A percentile compares a stretch with the other conserved stretches of the same genome.
Evolutionary conservation across 306 rosid genomes (phyloP).

Genomic region (Cicer judaicum): DNA sequence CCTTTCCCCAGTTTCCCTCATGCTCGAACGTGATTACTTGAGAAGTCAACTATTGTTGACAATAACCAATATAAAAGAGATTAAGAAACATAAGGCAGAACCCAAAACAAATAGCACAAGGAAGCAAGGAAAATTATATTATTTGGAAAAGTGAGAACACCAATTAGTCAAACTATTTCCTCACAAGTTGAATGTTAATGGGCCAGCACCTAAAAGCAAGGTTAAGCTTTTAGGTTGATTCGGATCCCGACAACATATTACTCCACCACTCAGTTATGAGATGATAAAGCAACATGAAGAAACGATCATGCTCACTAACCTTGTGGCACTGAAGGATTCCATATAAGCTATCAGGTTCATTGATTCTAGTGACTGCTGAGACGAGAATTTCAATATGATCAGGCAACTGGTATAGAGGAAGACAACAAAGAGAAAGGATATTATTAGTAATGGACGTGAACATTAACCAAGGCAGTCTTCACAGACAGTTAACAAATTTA

Average conservation of each 20-base stretch:
- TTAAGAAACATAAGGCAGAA: conserved; percentile 21
- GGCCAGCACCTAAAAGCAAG: conserved; percentile 15
- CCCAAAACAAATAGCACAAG: conserved; percentile 10
- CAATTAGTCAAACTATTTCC: conserved; percentile 4
- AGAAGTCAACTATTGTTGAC: conserved; percentile 65
- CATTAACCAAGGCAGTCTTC: conserved; percentile 20
- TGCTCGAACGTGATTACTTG: conserved; percentile 90
- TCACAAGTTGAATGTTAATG: conserved; percentile 4
- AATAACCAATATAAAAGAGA: conserved; percentile 46
- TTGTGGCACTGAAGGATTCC: conserved; percentile 93
- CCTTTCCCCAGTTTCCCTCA: conserved; percentile 98
- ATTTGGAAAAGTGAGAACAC: not conserved
- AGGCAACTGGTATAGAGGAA: conserved; percentile 65
- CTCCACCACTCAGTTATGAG: conserved; percentile 5
- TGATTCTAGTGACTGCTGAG: conserved; percentile 81
- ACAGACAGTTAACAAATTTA: not conserved
- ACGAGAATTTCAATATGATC: conserved; percentile 85
- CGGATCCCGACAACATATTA: not conserved
- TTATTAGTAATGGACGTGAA: conserved; percentile 5
- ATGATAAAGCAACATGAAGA: conserved; percentile 22
- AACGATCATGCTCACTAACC: conserved; percentile 56
- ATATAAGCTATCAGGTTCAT: conserved; percentile 93
- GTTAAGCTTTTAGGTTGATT: conserved; percentile 25
- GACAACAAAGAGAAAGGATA: conserved; percentile 29
- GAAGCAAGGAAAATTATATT: conserved; percentile 29